These are phyloP conservation scores for Ustilago tritici DNA, from an alignment of 1,284 basidiomycete genomes.

Conservation along the genomic window DNA sequence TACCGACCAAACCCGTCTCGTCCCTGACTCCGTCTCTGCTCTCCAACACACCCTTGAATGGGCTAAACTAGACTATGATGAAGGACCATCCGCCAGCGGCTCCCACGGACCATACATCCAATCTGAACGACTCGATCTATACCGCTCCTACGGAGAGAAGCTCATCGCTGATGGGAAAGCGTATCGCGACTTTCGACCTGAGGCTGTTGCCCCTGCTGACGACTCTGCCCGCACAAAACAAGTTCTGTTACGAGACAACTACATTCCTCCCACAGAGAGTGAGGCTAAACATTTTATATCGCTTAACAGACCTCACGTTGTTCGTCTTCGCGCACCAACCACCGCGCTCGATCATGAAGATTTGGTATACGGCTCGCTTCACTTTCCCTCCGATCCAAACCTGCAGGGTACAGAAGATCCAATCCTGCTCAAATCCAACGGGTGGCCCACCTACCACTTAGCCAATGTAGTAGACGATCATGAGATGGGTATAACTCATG, in stretches of 20 bases:
- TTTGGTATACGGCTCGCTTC: constrained; percentile 80
- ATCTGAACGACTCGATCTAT: constrained; percentile 89
- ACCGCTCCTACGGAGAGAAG: constrained; percentile 79
- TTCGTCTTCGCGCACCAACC: constrained; percentile 74
- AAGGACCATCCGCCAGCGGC: constrained; percentile 75
- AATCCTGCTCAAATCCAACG: constrained; percentile 89
- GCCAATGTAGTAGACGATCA: constrained; percentile 96
- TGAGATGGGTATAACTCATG: constrained; percentile 94
- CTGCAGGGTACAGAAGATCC: constrained; percentile 78
- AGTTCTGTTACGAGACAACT: constrained; percentile 86
- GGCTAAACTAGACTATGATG: constrained; percentile 93
- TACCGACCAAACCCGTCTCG: constrained; percentile 78
- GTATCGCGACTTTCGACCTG: constrained; percentile 89
- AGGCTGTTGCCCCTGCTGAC: constrained; percentile 74
- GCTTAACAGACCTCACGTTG: constrained; percentile 81
- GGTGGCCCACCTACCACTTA: constrained; percentile 95
- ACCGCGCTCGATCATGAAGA: constrained; percentile 71
- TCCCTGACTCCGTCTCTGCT: constrained; percentile 84
- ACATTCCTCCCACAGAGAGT: constrained; percentile 79
- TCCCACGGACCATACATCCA: constrained; percentile 70
- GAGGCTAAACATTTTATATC: constrained; percentile 81
- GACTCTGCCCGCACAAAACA: constrained; percentile 75
- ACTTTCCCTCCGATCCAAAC: constrained; percentile 73
- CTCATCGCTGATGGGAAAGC: constrained; percentile 87
- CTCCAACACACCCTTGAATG: constrained; percentile 83